A percentile compares a stretch with the other conserved stretches of the same genome.
Conservation (phyloP, 495 filamentous ascomycete genomes). For the Hypoxylon trugodes region DNA sequence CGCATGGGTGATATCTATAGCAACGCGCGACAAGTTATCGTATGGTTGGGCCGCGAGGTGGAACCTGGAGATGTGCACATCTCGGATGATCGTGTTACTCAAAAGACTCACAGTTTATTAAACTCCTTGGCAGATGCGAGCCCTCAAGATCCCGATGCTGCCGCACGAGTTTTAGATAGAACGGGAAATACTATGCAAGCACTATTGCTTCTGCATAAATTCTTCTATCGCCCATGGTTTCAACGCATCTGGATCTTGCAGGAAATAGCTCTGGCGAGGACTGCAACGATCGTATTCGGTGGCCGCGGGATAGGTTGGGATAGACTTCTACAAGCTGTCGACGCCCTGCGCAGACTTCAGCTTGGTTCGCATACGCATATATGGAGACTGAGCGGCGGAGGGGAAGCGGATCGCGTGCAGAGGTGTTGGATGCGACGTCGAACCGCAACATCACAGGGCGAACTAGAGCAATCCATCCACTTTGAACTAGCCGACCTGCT, state of each 20-base stretch:
- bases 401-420: conserved; percentile 2
- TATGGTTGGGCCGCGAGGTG: conserved; percentile 10
- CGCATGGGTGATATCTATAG: conserved; percentile 23
- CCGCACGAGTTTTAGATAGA: not conserved
- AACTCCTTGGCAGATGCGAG: not conserved
- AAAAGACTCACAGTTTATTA: not conserved
- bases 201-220: not conserved
- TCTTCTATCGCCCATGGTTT: conserved; percentile 23
- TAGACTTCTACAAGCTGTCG: not conserved
- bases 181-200: not conserved
- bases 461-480: not conserved
- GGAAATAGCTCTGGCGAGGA: conserved; percentile 7
- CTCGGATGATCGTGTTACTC: not conserved
- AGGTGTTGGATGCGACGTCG: conserved; percentile 12
- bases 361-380: conserved; percentile 14
- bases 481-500: conserved; percentile 12
- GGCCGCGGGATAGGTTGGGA: conserved; percentile 11
- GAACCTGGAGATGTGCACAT: not conserved
- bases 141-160: conserved; percentile 7
- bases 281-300: conserved; percentile 12
- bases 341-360: conserved; percentile 17
- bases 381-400: conserved; percentile 12
- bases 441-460: not conserved
- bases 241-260: conserved; percentile 15
- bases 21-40: conserved; percentile 3